A percentile compares a stretch with the other conserved stretches of the same genome.
These are phyloP conservation scores for Phytopythium vexans DNA, from an alignment of 352 stramenopile genomes.

Conservation along the genomic window DNA sequence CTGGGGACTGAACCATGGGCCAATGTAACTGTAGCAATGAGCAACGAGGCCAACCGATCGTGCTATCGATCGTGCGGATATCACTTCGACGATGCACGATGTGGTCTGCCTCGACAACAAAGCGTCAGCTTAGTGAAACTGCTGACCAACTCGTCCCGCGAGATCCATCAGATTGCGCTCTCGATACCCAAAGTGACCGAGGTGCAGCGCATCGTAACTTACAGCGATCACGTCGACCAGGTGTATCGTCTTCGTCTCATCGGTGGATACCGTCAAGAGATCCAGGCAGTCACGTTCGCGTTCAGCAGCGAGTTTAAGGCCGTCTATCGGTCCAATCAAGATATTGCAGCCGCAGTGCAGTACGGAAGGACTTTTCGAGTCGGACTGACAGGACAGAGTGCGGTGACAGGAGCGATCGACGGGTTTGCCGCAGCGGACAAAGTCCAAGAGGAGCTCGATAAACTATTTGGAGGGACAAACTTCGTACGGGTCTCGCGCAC, in stretches of 20 bases:
- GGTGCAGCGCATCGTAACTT: constrained; percentile 63
- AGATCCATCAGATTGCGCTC: constrained; percentile 61
- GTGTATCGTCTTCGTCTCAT: constrained; percentile 34
- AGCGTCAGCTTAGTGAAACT: constrained; percentile 55
- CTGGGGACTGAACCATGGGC: constrained; percentile 62
- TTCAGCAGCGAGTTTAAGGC: constrained; percentile 54
- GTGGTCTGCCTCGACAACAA: constrained; percentile 64
- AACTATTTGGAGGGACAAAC: constrained; percentile 19
- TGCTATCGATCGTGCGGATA: constrained; percentile 78
- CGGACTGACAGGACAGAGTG: constrained; percentile 9
- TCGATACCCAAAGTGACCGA: constrained; percentile 48
- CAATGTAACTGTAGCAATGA: constrained; percentile 75
- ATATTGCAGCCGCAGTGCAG: constrained; percentile 21
- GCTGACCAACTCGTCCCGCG: constrained; percentile 51
- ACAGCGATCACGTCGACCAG: constrained; percentile 56
- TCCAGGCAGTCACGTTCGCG: constrained; percentile 41
- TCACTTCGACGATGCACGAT: constrained; percentile 42
- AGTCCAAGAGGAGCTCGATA: constrained; percentile 42
- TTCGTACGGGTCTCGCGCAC: constrained; percentile 29
- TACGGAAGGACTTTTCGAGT: constrained; percentile 51
- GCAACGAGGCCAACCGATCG: constrained; percentile 52
- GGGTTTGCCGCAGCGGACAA: constrained; percentile 41
- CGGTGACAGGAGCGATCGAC: constrained; percentile 27
- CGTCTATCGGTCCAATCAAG: constrained; percentile 28
- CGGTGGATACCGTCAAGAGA: constrained; percentile 41